Conservation (phyloP, 2,329 filamentous ascomycete genomes). For the Chrysosporium queenslandicum region DNA sequence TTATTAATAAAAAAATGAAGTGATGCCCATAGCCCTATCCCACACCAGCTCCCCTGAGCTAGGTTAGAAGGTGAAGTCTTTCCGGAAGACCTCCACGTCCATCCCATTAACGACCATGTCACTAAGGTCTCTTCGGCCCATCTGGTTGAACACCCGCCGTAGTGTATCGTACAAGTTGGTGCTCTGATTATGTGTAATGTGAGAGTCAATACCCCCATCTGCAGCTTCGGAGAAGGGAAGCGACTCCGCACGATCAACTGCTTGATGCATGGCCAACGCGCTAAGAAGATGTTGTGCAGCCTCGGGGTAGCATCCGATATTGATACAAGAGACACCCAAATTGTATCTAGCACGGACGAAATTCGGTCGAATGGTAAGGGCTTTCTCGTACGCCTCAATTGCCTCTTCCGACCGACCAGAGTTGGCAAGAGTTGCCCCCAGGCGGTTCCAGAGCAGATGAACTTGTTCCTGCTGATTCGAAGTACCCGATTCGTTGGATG, state of each 20-base stretch:
- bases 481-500: slow-evolving; percentile 70
- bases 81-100: slow-evolving; percentile 78
- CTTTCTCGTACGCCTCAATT: slow-evolving; percentile 91
- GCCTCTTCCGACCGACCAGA: slow-evolving; percentile 88
- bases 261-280: slow-evolving; percentile 89
- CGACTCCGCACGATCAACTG: slow-evolving; percentile 74
- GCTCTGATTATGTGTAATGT: slow-evolving; percentile 72
- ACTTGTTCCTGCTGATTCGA: slow-evolving; percentile 78
- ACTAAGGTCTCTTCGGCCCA: slow-evolving; percentile 78
- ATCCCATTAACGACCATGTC: slow-evolving; percentile 83
- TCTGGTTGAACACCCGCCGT: slow-evolving; percentile 87
- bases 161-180: slow-evolving; percentile 95
- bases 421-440: slow-evolving; percentile 93
- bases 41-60: neutral
- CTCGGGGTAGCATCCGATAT: slow-evolving; percentile 89
- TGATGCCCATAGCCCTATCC: too few relatives aligned
- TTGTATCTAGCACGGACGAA: slow-evolving; percentile 97
- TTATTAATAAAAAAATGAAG: too few relatives aligned
- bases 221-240: slow-evolving; percentile 77
- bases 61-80: slow-evolving; percentile 72
- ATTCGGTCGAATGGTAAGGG: slow-evolving; percentile 80
- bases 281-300: slow-evolving; percentile 87
- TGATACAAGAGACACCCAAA: slow-evolving; percentile 91
- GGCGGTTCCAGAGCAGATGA: slow-evolving; percentile 92
- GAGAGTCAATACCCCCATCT: slow-evolving; percentile 52